Evolutionary conservation across 2,329 filamentous ascomycete species (phyloP).

Genomic region (Calonectria crousiana): DNA sequence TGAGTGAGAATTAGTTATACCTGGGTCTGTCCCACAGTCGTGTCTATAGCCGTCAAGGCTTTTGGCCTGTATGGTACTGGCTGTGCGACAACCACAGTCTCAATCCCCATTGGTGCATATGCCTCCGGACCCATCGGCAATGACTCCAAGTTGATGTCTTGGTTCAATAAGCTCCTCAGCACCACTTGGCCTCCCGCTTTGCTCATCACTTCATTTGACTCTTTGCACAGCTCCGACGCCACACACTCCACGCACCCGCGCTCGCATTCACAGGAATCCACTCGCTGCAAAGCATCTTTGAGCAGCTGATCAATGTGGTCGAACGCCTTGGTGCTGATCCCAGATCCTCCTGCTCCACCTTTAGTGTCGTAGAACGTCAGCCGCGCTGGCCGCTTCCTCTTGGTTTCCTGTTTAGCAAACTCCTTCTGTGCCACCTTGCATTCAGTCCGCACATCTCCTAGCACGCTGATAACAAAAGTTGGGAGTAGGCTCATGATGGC

Average conservation of each 20-base stretch:
- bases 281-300: constrained; percentile 78
- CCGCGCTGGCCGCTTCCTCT: constrained; percentile 85
- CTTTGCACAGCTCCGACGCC: constrained; percentile 84
- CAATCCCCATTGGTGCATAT: constrained; percentile 76
- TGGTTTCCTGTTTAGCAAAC: constrained; percentile 77
- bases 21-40: constrained; percentile 30
- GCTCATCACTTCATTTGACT: constrained; percentile 92
- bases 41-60: constrained; percentile 23
- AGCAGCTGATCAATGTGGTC: constrained; percentile 89
- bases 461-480: constrained; percentile 89
- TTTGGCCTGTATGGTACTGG: constrained; percentile 66
- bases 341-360: constrained; percentile 84
- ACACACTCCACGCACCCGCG: constrained; percentile 93
- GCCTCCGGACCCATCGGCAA: constrained; percentile 88
- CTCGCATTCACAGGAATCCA: constrained; percentile 81
- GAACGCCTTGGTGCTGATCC: constrained; percentile 93
- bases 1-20: constrained; percentile 35
- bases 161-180: constrained; percentile 78
- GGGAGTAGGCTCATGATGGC: constrained; percentile 89
- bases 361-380: constrained; percentile 97
- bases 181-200: constrained; percentile 90
- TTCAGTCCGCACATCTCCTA: constrained; percentile 93
- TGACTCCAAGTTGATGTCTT: constrained; percentile 84
- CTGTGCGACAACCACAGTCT: constrained; percentile 83
- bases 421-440: constrained; percentile 93